Base-by-base conservation (phyloP, 768 basidiomycete species). In the Russula earlei region DNA sequence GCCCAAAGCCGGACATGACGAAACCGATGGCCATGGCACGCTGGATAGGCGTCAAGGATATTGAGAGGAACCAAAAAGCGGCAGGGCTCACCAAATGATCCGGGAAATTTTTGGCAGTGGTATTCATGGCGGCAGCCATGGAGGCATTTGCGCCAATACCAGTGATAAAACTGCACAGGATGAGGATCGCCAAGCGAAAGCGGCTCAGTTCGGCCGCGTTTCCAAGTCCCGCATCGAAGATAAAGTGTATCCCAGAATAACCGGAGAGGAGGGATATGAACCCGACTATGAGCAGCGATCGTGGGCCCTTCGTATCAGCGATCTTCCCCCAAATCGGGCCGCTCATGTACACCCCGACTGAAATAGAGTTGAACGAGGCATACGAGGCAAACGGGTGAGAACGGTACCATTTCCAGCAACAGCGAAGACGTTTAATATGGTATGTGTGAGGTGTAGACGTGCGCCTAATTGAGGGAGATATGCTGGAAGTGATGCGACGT, bases 381-480 rank as follows among this genome's bases (percentile, higher is more conserved):
- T 9, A 40, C 12, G 2, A 49, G n/a, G 11, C 4, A 47, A 14
- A 19, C 12, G 42, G 3, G 34, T 20, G 29, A 46, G 33, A 6
- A 2, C 60, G 82, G 56, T 63, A 90, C 87, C 66, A 63, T 85
- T 90, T n/a, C 82, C 86, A 1, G 83, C 85, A n/a, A 87, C 72
- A 15, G 81, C 91, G 17, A 94, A 78, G 34, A 92, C 67, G 62
- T 95, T 94, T 34, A 91, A 73, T 55, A 87, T 81, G 0, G 91
- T 94, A 52, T 93, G 87, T 4, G 80, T 78, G 49, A 94, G 79
- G 44, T 77, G 73, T 17, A 95, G 77, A 38, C 82, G 79, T n/a
- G 82, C 71, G 1, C 87, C 88, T 5, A 95, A 77, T 67, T 95
- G 91, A 0, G 92, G 91, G 1, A 87, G 82, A 67, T 93, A 96